phyloP scores from a whole-genome alignment of 2,329 filamentous ascomycete genomes.

The Coniochaeta hoffmannii region DNA sequence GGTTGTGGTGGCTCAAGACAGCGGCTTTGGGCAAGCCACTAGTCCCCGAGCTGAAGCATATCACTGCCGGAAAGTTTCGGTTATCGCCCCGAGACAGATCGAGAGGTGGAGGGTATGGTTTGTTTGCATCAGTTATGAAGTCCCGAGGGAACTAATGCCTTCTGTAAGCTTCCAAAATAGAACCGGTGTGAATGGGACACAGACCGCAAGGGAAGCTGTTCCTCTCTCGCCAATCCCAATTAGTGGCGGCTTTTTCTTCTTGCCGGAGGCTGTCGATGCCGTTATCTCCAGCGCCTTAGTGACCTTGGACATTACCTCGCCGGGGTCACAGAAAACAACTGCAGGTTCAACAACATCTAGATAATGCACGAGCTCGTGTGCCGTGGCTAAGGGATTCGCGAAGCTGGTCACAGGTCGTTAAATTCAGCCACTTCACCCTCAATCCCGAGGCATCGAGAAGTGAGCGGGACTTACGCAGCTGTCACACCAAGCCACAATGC shows the following conservation, averaged over 20 bases:
- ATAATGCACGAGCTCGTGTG: not conserved
- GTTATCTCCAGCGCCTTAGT: not conserved
- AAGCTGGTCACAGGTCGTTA: not conserved
- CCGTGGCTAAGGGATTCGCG: not conserved
- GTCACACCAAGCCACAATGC: not conserved
- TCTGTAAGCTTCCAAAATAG: not conserved
- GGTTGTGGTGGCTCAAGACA: constrained; percentile 19
- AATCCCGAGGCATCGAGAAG: not conserved
- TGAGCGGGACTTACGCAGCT: not conserved
- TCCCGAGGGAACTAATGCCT: not conserved
- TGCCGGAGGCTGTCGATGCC: not conserved
- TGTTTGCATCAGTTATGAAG: not conserved
- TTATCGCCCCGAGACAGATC: not conserved
- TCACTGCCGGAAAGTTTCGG: constrained; percentile 2
- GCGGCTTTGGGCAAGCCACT: constrained; percentile 19
- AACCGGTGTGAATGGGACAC: not conserved
- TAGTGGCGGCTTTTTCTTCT: not conserved
- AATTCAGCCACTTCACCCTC: not conserved
- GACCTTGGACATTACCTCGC: not conserved
- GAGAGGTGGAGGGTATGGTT: not conserved
- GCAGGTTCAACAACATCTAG: not conserved
- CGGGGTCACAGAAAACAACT: not conserved
- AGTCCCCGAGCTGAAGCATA: constrained; percentile 17
- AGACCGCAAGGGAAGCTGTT: not conserved
- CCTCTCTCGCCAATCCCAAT: not conserved